Percentiles rank a stretch among this genome's conserved stretches.
Evolutionary conservation across 257 asterid genomes (phyloP).

Genomic region (Solanum microdontum): DNA sequence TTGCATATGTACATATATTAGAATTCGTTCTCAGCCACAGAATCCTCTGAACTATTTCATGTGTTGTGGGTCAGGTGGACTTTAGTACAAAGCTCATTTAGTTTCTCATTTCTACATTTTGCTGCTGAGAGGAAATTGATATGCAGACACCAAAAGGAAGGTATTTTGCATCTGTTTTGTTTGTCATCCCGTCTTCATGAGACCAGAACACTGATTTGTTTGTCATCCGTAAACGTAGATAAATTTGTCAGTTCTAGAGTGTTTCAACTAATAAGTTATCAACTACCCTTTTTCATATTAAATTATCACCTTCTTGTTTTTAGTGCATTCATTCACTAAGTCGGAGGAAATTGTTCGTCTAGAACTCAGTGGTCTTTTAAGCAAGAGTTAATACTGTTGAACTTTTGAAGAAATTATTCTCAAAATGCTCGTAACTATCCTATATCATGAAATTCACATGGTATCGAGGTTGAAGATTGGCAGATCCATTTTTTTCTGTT

Average conservation of each 20-base stretch:
- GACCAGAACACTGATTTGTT: not conserved
- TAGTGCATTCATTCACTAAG: not conserved
- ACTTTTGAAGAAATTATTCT: not conserved
- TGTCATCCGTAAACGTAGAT: not conserved
- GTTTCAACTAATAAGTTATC: not conserved
- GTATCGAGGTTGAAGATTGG: not conserved
- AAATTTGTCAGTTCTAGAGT: not conserved
- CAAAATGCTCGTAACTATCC: not conserved
- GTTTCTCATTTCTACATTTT: constrained; percentile 7
- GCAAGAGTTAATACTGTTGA: not conserved
- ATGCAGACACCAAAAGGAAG: constrained; percentile 90
- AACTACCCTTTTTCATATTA: not conserved
- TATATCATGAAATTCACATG: not conserved
- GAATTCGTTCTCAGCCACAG: constrained; percentile 12
- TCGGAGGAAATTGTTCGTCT: not conserved
- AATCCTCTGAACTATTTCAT: constrained; percentile 42
- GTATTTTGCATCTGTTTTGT: constrained; percentile 18
- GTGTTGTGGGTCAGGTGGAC: constrained; percentile 46
- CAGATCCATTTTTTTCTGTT: not conserved
- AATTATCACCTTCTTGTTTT: not conserved
- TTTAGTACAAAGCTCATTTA: constrained; percentile 2
- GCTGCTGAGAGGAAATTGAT: constrained; percentile 8
- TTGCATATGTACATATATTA: constrained; percentile 8
- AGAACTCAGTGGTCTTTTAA: not conserved
- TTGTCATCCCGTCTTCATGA: not conserved